Percentiles rank a stretch among this genome's conserved stretches.
phyloP scores from a whole-genome alignment of 495 filamentous ascomycete species.

The Pyrenula aspistea region DNA sequence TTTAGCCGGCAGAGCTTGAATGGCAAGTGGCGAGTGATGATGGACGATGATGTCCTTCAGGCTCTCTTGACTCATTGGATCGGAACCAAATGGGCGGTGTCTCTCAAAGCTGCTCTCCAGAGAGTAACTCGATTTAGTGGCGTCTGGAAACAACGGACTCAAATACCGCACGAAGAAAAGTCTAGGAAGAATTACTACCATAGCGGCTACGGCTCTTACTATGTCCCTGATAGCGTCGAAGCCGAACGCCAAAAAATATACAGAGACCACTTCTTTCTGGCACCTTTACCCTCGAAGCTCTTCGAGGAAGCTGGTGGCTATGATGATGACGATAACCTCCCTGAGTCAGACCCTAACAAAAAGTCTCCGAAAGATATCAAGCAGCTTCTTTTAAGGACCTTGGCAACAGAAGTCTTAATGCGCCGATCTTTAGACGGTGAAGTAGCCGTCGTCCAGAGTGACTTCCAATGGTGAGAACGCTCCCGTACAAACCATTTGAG shows the following conservation, averaged over 20 bases:
- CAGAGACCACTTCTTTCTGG: slow-evolving; percentile 26
- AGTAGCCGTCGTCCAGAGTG: slow-evolving; percentile 41
- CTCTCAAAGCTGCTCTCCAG: slow-evolving; percentile 32
- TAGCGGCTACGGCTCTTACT: neutral
- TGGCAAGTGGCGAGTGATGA: slow-evolving; percentile 39
- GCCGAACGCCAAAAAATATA: slow-evolving; percentile 12
- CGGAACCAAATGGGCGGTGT: slow-evolving; percentile 38
- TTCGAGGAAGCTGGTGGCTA: slow-evolving; percentile 5
- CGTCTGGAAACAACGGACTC: slow-evolving; percentile 25
- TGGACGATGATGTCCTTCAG: slow-evolving; percentile 50
- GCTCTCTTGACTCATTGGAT: slow-evolving; percentile 51
- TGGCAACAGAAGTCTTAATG: slow-evolving; percentile 42
- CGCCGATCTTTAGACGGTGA: slow-evolving; percentile 35
- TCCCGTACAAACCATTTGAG: neutral
- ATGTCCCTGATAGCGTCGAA: slow-evolving; percentile 2
- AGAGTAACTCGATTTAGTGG: slow-evolving; percentile 21
- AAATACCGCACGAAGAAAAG: slow-evolving; percentile 9
- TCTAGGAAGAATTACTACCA: slow-evolving; percentile 18
- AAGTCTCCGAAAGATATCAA: slow-evolving; percentile 20
- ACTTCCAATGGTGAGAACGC: slow-evolving; percentile 38
- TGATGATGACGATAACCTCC: slow-evolving; percentile 6
- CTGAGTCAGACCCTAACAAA: slow-evolving; percentile 15
- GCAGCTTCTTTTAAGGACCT: slow-evolving; percentile 40
- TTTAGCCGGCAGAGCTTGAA: slow-evolving; percentile 33
- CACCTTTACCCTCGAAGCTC: slow-evolving; percentile 19